Percentiles rank a stretch among this genome's conserved stretches.
These are phyloP conservation scores for Protomyces inundatus DNA, from an alignment of 1,139 yeast genomes.

Conservation along the genomic window DNA sequence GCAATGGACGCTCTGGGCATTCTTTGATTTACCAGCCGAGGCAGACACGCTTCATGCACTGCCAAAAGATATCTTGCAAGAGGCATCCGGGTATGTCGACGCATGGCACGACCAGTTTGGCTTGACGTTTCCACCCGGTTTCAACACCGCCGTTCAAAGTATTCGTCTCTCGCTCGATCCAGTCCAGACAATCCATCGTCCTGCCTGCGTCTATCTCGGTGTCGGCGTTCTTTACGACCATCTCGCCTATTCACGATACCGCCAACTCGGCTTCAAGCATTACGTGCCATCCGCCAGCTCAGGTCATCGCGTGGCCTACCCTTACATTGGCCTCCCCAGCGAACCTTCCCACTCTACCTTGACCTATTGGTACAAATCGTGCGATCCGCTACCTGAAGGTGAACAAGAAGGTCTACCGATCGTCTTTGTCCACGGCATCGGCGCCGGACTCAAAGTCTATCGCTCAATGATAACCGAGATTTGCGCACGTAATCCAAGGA, in stretches of 20 bases:
- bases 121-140: constrained; percentile 6
- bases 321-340: constrained; percentile 18
- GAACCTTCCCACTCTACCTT: constrained; percentile 13
- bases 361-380: constrained; percentile 23
- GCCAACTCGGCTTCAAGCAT: constrained; percentile 11
- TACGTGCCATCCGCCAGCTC: constrained; percentile 13
- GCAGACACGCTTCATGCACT: constrained; percentile 3
- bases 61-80: background rate
- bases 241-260: constrained; percentile 9
- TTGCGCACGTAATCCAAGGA: constrained; percentile 7
- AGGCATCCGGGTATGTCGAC: constrained; percentile 3
- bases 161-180: constrained; percentile 22
- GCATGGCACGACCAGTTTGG: background rate
- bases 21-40: constrained; percentile 21
- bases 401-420: constrained; percentile 15
- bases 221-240: constrained; percentile 21
- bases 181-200: constrained; percentile 11
- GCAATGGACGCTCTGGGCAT: constrained; percentile 28
- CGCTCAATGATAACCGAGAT: constrained; percentile 8
- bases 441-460: constrained; percentile 26
- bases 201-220: constrained; percentile 19
- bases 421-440: constrained; percentile 27
- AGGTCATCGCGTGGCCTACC: constrained; percentile 19
- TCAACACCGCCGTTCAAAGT: constrained; percentile 4
- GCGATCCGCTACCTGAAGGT: background rate